Conservation (phyloP, 2,329 filamentous ascomycete genomes). For the Chaetomium strumarium region DNA sequence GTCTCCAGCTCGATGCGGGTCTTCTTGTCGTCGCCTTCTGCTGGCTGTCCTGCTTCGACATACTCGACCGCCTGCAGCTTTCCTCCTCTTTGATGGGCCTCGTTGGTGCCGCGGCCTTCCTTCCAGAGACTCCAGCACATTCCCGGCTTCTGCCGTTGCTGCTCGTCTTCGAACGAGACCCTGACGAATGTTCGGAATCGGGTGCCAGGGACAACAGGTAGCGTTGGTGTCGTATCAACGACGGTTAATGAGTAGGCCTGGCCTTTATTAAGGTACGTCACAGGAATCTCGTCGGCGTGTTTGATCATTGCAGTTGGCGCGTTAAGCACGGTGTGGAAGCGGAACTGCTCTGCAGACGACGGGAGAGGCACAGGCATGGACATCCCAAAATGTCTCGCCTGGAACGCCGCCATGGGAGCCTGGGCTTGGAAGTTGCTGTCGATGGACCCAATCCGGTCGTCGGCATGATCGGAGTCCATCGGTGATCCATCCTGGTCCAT, state of each 20-base stretch:
- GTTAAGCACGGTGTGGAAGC: slow-evolving; percentile 84
- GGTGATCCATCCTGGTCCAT: slow-evolving; percentile 71
- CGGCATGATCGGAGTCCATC: slow-evolving; percentile 49
- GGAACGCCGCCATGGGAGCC: slow-evolving; percentile 54
- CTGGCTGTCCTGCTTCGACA: slow-evolving; percentile 60
- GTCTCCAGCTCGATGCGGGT: slow-evolving; percentile 65
- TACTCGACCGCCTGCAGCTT: slow-evolving; percentile 94
- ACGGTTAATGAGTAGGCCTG: slow-evolving; percentile 88
- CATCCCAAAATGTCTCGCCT: slow-evolving; percentile 42
- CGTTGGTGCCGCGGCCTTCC: slow-evolving; percentile 89
- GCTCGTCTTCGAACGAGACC: slow-evolving; percentile 95
- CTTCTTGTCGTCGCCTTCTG: slow-evolving; percentile 58
- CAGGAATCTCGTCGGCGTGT: slow-evolving; percentile 80
- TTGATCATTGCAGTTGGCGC: slow-evolving; percentile 96
- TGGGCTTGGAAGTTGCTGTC: slow-evolving; percentile 58
- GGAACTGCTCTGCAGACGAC: slow-evolving; percentile 64
- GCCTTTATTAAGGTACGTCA: slow-evolving; percentile 98
- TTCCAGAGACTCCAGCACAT: slow-evolving; percentile 84
- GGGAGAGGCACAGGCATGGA: slow-evolving; percentile 44
- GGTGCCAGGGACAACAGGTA: slow-evolving; percentile 53
- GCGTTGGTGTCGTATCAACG: slow-evolving; percentile 64
- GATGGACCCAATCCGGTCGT: slow-evolving; percentile 48
- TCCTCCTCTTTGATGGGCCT: slow-evolving; percentile 88
- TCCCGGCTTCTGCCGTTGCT: slow-evolving; percentile 70
- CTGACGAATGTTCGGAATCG: slow-evolving; percentile 86